Percentiles rank a stretch among this genome's conserved stretches.
Evolutionary conservation across 345 rosid species (phyloP).

Genomic region (Eutrema heterophyllum): DNA sequence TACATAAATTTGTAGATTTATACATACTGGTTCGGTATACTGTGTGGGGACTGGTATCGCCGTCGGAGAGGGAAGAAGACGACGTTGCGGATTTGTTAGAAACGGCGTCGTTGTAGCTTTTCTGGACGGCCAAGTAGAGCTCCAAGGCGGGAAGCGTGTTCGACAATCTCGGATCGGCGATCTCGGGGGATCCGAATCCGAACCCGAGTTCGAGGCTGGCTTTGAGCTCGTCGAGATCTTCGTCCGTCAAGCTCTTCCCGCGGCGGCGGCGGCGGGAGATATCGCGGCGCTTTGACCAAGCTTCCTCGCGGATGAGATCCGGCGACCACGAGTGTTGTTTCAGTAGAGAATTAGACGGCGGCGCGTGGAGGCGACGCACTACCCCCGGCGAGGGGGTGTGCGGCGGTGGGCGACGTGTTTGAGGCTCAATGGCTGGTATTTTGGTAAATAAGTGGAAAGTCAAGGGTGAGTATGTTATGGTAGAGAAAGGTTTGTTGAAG

Average conservation of each 20-base stretch:
- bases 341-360: conserved; percentile 38
- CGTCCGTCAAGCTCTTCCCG: conserved; percentile 84
- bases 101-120: conserved; percentile 41
- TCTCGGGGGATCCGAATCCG: conserved; percentile 69
- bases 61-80: conserved; percentile 46
- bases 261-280: conserved; percentile 35
- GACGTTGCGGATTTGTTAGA: conserved; percentile 38
- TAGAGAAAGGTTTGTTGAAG: background rate
- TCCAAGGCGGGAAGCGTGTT: conserved; percentile 82
- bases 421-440: conserved; percentile 42
- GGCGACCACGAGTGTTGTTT: conserved; percentile 94
- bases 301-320: conserved; percentile 74
- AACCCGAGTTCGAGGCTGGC: conserved; percentile 85
- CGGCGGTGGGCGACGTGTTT: conserved; percentile 41
- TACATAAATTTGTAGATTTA: background rate
- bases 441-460: conserved; percentile 8
- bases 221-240: conserved; percentile 90
- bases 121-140: conserved; percentile 72
- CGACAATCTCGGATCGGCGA: conserved; percentile 58
- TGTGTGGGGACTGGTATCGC: conserved; percentile 59
- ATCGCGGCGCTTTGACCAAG: conserved; percentile 74
- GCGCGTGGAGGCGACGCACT: conserved; percentile 25
- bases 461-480: background rate
- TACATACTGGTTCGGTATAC: conserved; percentile 31
- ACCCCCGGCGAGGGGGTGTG: conserved; percentile 37